phyloP scores from a whole-genome alignment of 2,329 filamentous ascomycete genomes.

The Fusarium pseudonygamai region DNA sequence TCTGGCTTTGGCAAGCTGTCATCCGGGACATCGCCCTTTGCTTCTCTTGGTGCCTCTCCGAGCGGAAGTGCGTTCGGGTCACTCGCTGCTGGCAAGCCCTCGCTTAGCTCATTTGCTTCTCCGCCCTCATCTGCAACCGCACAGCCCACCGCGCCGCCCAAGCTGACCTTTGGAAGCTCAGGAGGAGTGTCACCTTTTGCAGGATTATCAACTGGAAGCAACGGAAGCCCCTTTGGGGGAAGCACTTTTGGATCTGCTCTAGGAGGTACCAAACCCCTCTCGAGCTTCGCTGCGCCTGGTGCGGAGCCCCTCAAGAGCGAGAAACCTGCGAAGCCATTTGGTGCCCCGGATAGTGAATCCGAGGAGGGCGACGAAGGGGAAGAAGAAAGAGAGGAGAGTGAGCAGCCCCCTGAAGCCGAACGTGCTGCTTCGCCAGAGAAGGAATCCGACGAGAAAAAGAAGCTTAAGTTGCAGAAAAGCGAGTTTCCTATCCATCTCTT shows the following conservation, averaged over 20 bases:
- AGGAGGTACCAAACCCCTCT: conserved; percentile 58
- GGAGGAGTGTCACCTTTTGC: conserved; percentile 59
- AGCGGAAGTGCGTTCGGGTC: conserved; percentile 62
- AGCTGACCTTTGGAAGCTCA: conserved; percentile 59
- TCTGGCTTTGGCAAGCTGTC: conserved; percentile 76
- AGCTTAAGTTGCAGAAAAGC: conserved; percentile 75
- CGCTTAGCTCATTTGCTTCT: conserved; percentile 48
- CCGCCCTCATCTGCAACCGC: conserved; percentile 35
- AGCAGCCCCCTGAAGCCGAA: conserved; percentile 58
- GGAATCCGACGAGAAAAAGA: conserved; percentile 71
- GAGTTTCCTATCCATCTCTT: conserved; percentile 32
- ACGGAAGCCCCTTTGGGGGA: conserved; percentile 54
- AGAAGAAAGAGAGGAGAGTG: conserved; percentile 53
- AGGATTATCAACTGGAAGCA: conserved; percentile 51
- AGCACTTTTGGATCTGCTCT: conserved; percentile 51
- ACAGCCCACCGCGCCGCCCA: conserved; percentile 51
- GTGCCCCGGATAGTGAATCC: conserved; percentile 74
- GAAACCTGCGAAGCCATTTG: conserved; percentile 78
- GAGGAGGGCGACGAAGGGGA: conserved; percentile 59
- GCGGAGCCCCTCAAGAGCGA: conserved; percentile 58
- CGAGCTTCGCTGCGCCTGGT: conserved; percentile 76
- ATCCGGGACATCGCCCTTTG: conserved; percentile 71
- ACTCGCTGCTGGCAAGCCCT: conserved; percentile 47
- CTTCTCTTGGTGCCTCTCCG: conserved; percentile 59
- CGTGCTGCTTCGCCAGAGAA: conserved; percentile 59